phyloP scores from a whole-genome alignment of 1,284 basidiomycete genomes.

The Fistulina hepatica region DNA sequence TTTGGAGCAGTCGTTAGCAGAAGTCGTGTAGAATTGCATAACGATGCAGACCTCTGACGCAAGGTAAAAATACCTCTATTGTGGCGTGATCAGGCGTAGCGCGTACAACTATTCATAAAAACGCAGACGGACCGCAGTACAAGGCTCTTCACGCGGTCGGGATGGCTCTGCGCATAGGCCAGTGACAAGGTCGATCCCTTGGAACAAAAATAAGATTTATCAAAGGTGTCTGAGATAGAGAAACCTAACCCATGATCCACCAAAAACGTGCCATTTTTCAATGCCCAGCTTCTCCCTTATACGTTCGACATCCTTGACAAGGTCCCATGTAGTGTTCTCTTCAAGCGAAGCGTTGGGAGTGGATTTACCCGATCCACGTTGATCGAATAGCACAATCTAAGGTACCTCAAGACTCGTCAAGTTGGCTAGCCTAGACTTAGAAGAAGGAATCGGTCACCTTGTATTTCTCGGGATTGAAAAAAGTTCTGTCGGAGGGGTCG shows the following conservation, averaged over 20 bases:
- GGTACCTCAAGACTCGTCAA: constrained; percentile 2
- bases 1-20: constrained; percentile 17
- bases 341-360: constrained; percentile 66
- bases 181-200: constrained; percentile 87
- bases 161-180: constrained; percentile 81
- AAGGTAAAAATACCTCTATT: constrained; percentile 81
- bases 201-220: not conserved
- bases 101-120: not conserved
- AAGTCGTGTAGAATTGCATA: constrained; percentile 1
- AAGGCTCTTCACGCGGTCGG: constrained; percentile 69
- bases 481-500: constrained; percentile 55
- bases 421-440: constrained; percentile 1
- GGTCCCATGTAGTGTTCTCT: constrained; percentile 92
- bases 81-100: not conserved
- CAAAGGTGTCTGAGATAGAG: too few species aligned
- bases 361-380: constrained; percentile 80
- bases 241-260: constrained; percentile 71
- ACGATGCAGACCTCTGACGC: constrained; percentile 45
- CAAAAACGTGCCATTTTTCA: constrained; percentile 89
- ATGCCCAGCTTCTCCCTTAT: constrained; percentile 63
- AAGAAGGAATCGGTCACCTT: constrained; percentile 50
- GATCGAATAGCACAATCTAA: constrained; percentile 73
- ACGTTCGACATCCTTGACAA: constrained; percentile 84
- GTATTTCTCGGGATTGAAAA: constrained; percentile 79
- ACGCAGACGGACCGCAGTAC: constrained; percentile 55